These are phyloP conservation scores for Hypoxylon sp. DNA, from an alignment of 2,329 filamentous ascomycete species.

Conservation along the genomic window DNA sequence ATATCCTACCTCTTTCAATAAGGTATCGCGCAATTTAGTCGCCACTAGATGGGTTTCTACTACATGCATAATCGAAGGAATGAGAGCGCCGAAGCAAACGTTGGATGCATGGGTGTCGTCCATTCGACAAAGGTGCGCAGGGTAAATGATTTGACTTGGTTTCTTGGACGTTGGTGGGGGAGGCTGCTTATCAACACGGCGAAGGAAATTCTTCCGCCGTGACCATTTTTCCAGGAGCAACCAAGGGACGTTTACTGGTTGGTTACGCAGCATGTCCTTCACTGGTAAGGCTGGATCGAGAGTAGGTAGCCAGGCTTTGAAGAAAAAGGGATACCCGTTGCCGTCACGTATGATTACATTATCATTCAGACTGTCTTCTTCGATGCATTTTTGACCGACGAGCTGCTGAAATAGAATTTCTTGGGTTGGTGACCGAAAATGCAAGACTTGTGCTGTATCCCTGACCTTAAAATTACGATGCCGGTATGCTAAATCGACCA, in stretches of 20 bases:
- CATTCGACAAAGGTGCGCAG: conserved; percentile 63
- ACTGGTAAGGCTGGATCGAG: conserved; percentile 58
- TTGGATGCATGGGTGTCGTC: conserved; percentile 64
- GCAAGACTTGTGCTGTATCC: conserved; percentile 61
- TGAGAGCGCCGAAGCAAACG: conserved; percentile 70
- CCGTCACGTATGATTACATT: conserved; percentile 61
- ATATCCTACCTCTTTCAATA: conserved; percentile 69
- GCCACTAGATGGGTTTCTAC: conserved; percentile 77
- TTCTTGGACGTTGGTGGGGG: conserved; percentile 54
- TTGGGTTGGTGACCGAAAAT: conserved; percentile 53
- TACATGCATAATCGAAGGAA: conserved; percentile 81
- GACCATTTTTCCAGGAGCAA: conserved; percentile 66
- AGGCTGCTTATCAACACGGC: conserved; percentile 51
- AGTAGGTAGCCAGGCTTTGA: conserved; percentile 57
- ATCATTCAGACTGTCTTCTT: conserved; percentile 47
- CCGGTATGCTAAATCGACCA: conserved; percentile 64
- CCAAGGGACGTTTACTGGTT: conserved; percentile 64
- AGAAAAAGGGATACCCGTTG: conserved; percentile 59
- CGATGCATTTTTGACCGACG: conserved; percentile 36
- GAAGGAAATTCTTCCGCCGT: conserved; percentile 72
- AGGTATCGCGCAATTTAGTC: conserved; percentile 68
- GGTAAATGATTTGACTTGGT: conserved; percentile 62
- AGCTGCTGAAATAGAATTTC: conserved; percentile 47
- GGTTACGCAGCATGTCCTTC: conserved; percentile 57
- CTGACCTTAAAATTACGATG: conserved; percentile 61